Evolutionary conservation across 1,284 basidiomycete species (phyloP).

Genomic region (Puccinia brachypodii): DNA sequence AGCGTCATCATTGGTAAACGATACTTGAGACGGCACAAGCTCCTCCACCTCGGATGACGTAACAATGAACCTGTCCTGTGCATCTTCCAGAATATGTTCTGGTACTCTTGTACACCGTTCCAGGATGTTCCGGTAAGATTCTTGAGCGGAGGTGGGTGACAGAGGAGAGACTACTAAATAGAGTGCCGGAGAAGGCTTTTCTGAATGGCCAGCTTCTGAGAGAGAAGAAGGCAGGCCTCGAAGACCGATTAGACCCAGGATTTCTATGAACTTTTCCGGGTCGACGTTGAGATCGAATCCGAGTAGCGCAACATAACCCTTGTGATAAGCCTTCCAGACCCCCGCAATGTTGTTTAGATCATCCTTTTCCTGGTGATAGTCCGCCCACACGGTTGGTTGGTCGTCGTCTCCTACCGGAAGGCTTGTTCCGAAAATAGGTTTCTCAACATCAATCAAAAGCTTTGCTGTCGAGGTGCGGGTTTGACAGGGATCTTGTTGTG

Average conservation of each 20-base stretch:
- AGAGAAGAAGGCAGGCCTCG: background rate
- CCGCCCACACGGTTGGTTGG: background rate
- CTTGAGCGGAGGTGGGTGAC: background rate
- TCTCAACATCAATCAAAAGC: background rate
- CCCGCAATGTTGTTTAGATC: constrained; percentile 1
- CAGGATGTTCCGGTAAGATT: background rate
- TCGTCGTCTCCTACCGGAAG: background rate
- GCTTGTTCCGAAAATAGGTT: background rate
- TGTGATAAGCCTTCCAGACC: background rate
- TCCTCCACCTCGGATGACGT: background rate
- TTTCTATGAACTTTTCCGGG: constrained; percentile 16
- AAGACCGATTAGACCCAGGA: constrained; percentile 6
- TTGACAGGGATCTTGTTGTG: background rate
- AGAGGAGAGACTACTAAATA: constrained; percentile 19
- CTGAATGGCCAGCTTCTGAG: background rate
- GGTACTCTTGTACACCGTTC: background rate
- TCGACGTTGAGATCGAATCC: constrained; percentile 16
- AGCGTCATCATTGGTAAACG: background rate
- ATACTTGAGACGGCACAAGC: background rate
- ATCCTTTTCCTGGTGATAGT: background rate
- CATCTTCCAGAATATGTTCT: background rate
- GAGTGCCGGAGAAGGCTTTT: background rate
- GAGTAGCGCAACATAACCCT: background rate
- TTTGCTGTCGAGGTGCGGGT: background rate
- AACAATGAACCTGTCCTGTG: constrained; percentile 5